phyloP scores from a whole-genome alignment of 306 rosid genomes.

The Cicer cuneatum region DNA sequence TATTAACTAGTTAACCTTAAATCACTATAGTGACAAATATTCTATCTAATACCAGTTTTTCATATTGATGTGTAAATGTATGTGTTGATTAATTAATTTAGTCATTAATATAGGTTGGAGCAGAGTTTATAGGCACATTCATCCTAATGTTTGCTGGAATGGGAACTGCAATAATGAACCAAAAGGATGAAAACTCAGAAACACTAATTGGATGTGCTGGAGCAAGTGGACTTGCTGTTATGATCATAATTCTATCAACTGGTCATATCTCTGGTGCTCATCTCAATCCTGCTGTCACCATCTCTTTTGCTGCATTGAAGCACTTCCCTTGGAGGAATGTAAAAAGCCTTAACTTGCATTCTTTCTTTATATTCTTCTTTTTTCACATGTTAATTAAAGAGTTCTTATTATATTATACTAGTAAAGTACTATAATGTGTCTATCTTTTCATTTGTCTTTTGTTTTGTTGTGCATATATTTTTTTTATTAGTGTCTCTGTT shows the following conservation, averaged over 20 bases:
- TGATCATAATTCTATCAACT: conserved; percentile 76
- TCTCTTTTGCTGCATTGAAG: conserved; percentile 84
- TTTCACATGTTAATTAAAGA: background rate
- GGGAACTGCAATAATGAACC: conserved; percentile 78
- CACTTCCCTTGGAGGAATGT: conserved; percentile 91
- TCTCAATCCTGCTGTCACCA: conserved; percentile 86
- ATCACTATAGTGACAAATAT: too few species aligned
- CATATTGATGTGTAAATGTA: background rate
- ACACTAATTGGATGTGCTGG: conserved; percentile 74
- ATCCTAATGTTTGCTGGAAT: conserved; percentile 76
- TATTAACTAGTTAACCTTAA: too few species aligned
- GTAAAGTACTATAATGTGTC: too few species aligned
- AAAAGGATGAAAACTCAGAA: conserved; percentile 67
- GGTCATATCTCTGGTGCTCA: conserved; percentile 95
- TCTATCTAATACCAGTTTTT: too few species aligned
- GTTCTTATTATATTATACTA: background rate
- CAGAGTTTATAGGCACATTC: conserved; percentile 85
- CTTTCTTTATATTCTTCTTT: background rate
- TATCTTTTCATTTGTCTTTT: too few species aligned
- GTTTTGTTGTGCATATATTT: too few species aligned
- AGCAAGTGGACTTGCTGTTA: conserved; percentile 77
- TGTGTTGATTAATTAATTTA: conserved; percentile 33
- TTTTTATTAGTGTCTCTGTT: too few species aligned
- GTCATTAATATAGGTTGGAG: conserved; percentile 81
- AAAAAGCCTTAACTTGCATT: background rate